Evolutionary conservation across 148 eudicot species (phyloP).

Genomic region (Persicaria tinctoria): DNA sequence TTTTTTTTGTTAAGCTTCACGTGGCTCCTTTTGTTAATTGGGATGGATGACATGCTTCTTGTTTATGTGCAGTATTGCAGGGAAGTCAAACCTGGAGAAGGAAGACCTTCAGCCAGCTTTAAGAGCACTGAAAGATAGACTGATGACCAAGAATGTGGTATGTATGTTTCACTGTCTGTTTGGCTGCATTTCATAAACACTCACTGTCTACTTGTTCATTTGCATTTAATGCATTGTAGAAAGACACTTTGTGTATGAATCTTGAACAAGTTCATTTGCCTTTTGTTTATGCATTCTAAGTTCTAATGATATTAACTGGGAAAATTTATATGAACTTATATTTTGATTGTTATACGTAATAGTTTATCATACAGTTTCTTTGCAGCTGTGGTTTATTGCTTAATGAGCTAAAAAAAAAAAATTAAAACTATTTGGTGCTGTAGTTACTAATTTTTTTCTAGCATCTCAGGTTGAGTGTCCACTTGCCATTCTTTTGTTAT

Average conservation of each 20-base stretch:
- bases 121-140: conserved; percentile 88
- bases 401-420: background rate
- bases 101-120: conserved; percentile 88
- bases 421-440: background rate
- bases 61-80: conserved; percentile 75
- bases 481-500: background rate
- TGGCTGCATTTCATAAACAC: too few relatives aligned
- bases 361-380: background rate
- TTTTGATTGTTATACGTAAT: background rate
- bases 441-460: background rate
- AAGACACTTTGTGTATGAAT: too few relatives aligned
- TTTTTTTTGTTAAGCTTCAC: background rate
- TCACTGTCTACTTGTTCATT: background rate
- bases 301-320: background rate
- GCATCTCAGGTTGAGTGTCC: background rate
- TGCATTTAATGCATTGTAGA: background rate
- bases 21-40: background rate
- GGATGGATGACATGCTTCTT: conserved; percentile 12
- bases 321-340: background rate
- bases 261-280: too few relatives aligned
- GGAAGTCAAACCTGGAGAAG: conserved; percentile 89
- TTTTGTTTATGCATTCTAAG: background rate
- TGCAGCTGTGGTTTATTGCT: background rate
- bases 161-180: conserved; percentile 20
- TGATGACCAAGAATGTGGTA: conserved; percentile 99